Conservation (phyloP, 1,284 basidiomycete species). For the Fomitopsis betulina region DNA sequence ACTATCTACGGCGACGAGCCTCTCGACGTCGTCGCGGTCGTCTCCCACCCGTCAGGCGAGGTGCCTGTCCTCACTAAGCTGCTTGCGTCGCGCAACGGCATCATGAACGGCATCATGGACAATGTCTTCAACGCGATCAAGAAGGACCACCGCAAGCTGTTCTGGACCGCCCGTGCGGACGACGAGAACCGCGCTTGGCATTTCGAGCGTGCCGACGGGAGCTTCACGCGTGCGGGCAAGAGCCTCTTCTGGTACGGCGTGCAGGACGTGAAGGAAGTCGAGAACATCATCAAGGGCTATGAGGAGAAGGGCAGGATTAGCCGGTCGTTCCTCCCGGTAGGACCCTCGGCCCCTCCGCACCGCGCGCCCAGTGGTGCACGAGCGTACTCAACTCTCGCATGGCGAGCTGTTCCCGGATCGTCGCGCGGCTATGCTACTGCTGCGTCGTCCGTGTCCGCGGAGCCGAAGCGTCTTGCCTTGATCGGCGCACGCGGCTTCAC, state of each 20-base stretch:
- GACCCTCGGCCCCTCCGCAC: slow-evolving; percentile 71
- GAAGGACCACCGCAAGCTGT: slow-evolving; percentile 91
- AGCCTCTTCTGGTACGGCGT: slow-evolving; percentile 98
- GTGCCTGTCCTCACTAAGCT: slow-evolving; percentile 92
- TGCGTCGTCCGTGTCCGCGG: slow-evolving; percentile 43
- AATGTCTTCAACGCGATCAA: slow-evolving; percentile 96
- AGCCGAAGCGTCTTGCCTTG: slow-evolving; percentile 85
- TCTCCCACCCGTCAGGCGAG: slow-evolving; percentile 88
- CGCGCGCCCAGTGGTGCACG: slow-evolving; percentile 40
- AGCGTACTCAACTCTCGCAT: slow-evolving; percentile 74
- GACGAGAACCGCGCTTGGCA: slow-evolving; percentile 98
- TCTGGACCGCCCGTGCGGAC: slow-evolving; percentile 95
- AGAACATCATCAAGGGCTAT: slow-evolving; percentile 79
- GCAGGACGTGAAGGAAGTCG: slow-evolving; percentile 89
- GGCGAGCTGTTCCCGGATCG: slow-evolving; percentile 41
- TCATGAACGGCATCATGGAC: slow-evolving; percentile 94
- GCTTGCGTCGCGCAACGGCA: slow-evolving; percentile 81
- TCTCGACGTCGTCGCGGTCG: slow-evolving; percentile 92
- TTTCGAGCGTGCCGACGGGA: slow-evolving; percentile 97
- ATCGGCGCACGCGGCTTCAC: slow-evolving; percentile 97
- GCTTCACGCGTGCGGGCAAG: slow-evolving; percentile 91
- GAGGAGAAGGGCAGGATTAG: slow-evolving; percentile 75
- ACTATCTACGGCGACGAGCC: slow-evolving; percentile 98
- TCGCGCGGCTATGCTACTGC: slow-evolving; percentile 63
- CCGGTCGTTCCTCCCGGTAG: slow-evolving; percentile 81